Conservation (phyloP, 177 flowering plant species). For the Vitis hybrid region DNA sequence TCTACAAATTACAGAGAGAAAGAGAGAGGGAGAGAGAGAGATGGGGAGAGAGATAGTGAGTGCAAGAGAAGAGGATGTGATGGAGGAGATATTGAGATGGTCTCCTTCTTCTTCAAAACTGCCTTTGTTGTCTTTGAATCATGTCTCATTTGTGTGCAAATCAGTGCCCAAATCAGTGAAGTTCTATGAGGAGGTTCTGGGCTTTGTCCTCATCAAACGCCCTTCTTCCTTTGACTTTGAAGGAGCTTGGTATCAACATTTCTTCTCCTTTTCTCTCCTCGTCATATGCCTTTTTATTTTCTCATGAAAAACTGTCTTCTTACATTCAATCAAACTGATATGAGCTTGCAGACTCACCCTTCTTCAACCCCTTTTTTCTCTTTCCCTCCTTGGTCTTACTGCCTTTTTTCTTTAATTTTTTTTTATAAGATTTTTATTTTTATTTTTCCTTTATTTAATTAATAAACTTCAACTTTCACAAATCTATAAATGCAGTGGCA, state of each 20-base stretch:
- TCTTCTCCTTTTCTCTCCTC: neutral
- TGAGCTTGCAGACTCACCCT: no score
- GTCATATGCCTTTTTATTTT: neutral
- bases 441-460: no score
- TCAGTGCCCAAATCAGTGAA: conserved; percentile 42
- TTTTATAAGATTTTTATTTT: no score
- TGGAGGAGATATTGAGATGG: conserved; percentile 10
- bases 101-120: conserved; percentile 6
- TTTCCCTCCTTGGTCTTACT: no score
- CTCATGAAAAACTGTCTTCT: neutral
- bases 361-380: no score
- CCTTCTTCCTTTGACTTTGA: conserved; percentile 70
- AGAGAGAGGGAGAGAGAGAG: conserved; percentile 10
- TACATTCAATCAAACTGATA: no score
- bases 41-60: conserved; percentile 9
- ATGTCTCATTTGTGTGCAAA: conserved; percentile 57
- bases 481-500: no score
- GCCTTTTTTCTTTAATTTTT: no score
- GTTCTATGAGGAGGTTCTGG: conserved; percentile 64
- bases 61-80: neutral
- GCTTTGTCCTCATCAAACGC: conserved; percentile 60
- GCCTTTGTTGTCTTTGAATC: conserved; percentile 60
- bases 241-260: conserved; percentile 57
- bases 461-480: no score
- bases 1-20: neutral